phyloP scores from a whole-genome alignment of 1,284 basidiomycete genomes.

The Pyrrhoderma noxium region DNA sequence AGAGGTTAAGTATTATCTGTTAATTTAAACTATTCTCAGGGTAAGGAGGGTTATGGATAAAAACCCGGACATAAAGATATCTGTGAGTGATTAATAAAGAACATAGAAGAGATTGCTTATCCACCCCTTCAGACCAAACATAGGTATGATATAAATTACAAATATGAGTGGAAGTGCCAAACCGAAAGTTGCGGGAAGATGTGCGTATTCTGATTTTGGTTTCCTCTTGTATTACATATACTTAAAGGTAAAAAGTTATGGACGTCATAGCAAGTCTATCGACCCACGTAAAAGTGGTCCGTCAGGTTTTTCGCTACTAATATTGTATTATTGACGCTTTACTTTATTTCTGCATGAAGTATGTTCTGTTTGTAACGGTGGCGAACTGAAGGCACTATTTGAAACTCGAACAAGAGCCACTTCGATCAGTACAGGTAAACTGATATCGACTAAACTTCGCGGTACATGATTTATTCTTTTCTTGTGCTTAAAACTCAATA shows the following conservation, averaged over 20 bases:
- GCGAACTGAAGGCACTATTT: slow-evolving; percentile 52
- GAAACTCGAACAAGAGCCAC: slow-evolving; percentile 34
- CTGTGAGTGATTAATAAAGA: slow-evolving; percentile 37
- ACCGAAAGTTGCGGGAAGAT: slow-evolving; percentile 48
- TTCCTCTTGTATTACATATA: not conserved
- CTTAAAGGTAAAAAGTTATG: slow-evolving; percentile 44
- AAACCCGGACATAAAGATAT: slow-evolving; percentile 60
- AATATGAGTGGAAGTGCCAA: slow-evolving; percentile 70
- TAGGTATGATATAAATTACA: slow-evolving; percentile 70
- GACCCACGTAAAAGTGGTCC: slow-evolving; percentile 55
- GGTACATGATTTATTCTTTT: slow-evolving; percentile 31
- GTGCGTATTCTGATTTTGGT: slow-evolving; percentile 33
- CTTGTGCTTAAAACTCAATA: not conserved
- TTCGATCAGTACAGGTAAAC: slow-evolving; percentile 28
- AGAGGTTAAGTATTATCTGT: not conserved
- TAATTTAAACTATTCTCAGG: slow-evolving; percentile 38
- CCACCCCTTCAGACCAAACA: slow-evolving; percentile 50
- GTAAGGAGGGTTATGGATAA: slow-evolving; percentile 53
- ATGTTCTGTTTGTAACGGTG: slow-evolving; percentile 45
- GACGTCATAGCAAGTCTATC: slow-evolving; percentile 73
- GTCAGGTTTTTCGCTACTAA: slow-evolving; percentile 22
- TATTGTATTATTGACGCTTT: slow-evolving; percentile 29
- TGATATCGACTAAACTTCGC: slow-evolving; percentile 39
- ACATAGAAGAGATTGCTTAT: slow-evolving; percentile 4
- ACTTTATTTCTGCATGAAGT: slow-evolving; percentile 26